Evolutionary conservation across 768 basidiomycete genomes (phyloP).

Genomic region (Rhodotorula graminis): DNA sequence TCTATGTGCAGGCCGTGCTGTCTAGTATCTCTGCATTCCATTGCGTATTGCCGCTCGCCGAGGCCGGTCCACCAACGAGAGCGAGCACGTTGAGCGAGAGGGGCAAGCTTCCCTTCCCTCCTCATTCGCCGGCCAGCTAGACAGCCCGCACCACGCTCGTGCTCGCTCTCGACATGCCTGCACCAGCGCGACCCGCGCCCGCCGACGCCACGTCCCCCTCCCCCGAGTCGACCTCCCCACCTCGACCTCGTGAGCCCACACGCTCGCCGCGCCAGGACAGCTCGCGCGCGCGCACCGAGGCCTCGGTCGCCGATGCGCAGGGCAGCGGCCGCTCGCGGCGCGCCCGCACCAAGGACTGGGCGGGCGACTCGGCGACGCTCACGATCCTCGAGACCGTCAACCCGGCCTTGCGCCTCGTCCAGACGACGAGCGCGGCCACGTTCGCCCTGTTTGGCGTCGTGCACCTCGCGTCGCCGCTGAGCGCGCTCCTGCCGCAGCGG

Average conservation of each 20-base stretch:
- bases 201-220: not conserved
- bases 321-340: too few relatives aligned
- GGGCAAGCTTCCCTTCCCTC: not conserved
- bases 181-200: too few relatives aligned
- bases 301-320: too few relatives aligned
- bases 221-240: not conserved
- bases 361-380: not conserved
- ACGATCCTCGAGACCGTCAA: not conserved
- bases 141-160: not conserved
- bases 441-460: conserved; percentile 83
- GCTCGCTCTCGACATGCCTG: too few relatives aligned
- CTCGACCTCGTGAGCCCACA: not conserved
- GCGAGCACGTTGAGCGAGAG: not conserved
- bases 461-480: conserved; percentile 37
- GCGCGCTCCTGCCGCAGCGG: conserved; percentile 52
- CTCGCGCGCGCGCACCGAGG: too few relatives aligned
- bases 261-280: too few relatives aligned
- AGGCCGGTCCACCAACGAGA: not conserved
- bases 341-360: not conserved
- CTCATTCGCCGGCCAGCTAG: not conserved
- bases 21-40: not conserved
- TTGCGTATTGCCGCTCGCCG: not conserved
- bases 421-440: conserved; percentile 53
- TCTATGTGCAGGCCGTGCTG: too few relatives aligned
- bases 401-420: conserved; percentile 2